Base-by-base conservation (phyloP, 78 protist species). In the Tieghemostelium lacteum region DNA sequence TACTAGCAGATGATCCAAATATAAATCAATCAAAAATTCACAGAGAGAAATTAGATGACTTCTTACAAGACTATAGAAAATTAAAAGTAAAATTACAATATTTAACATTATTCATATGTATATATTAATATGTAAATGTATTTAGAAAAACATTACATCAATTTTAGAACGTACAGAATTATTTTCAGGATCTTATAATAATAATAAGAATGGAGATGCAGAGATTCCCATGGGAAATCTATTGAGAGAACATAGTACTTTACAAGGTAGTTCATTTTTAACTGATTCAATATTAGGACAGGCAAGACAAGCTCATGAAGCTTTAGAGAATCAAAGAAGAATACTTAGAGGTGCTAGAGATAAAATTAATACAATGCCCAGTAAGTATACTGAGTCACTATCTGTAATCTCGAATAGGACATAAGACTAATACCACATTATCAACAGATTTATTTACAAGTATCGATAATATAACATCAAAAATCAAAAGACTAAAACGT, bases 281-380 rank as follows among this genome's bases (percentile, higher is more conserved):
- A 42, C 50, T 29, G 91, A 83, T 60, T 83, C 91, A 20, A 83
- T 83, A 20, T 69, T 83, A 49, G 91, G 91, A 26, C 91, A 83
- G 69, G 91, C 91, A 60, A 83, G 91, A 83, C 91, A 83, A 60
- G 91, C 78, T 0, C 91, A 83, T 24, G 91, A 83, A 60, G 91
- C 76, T 58, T 33, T 83, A 14, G 91, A 83, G 31, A 83, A 83
- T 60, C 91, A 83, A 83, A 67, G 91, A 69, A 66, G 67, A 69
- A 66, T 69, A 40, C n/a, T 83, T 24, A 83, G 76, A 69, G 91
- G 91, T 39, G 37, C 91, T 7, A 39, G 49, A 10, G 42, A 40
- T 45, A 83, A 83, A 36, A 60, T 83, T 26, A 83, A 36, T 58
- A 24, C 37, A 39, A 83, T 83, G 91, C 65, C 78, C n/a, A 42